These are phyloP conservation scores for Lithocarpus polystachyus DNA, from an alignment of 306 rosid genomes.

Conservation along the genomic window DNA sequence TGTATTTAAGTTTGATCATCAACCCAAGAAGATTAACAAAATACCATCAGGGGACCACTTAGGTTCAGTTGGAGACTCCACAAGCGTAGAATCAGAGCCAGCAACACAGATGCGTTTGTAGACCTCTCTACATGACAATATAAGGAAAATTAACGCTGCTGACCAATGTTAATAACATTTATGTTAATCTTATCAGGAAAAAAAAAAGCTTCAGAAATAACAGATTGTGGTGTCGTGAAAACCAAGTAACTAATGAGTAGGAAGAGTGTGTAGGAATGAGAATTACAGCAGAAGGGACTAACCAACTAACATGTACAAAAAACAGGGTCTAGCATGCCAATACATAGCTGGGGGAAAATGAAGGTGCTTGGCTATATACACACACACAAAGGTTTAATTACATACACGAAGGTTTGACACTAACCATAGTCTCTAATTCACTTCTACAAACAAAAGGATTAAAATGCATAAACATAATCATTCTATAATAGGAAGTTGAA, in stretches of 20 bases:
- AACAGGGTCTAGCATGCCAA: neutral
- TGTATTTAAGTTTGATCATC: neutral
- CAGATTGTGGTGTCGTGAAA: neutral
- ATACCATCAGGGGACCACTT: slow-evolving; percentile 92
- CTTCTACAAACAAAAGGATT: neutral
- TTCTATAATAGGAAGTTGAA: neutral
- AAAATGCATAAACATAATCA: neutral
- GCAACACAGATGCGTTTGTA: slow-evolving; percentile 61
- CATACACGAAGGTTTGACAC: neutral
- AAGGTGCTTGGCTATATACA: neutral
- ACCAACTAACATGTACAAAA: neutral
- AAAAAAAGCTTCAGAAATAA: neutral
- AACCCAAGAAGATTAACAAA: neutral
- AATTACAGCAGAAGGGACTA: neutral
- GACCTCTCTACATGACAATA: slow-evolving; percentile 56
- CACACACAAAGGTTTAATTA: neutral
- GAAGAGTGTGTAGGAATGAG: neutral
- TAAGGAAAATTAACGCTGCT: slow-evolving; percentile 17
- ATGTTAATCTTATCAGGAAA: neutral
- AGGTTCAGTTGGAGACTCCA: slow-evolving; percentile 94
- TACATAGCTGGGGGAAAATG: neutral
- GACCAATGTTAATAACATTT: slow-evolving; percentile 6
- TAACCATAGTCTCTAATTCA: neutral
- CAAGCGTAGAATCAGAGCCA: slow-evolving; percentile 59
- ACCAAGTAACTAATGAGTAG: neutral